Conservation (phyloP, 345 rosid species). For the Capsella bursapastoris region DNA sequence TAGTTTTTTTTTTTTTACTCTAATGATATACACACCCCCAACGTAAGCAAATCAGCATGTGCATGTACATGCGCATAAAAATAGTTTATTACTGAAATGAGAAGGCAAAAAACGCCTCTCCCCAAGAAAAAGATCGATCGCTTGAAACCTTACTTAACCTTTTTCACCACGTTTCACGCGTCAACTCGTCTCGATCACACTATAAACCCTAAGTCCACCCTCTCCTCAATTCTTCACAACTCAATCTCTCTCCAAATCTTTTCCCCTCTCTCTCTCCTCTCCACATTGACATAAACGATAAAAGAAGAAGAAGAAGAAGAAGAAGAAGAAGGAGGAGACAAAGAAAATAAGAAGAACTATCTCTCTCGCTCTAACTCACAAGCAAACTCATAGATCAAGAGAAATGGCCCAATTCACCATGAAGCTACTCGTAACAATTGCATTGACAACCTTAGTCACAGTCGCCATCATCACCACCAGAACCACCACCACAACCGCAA, state of each 20-base stretch:
- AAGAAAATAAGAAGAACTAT: slow-evolving; percentile 17
- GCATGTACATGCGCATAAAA: slow-evolving; percentile 28
- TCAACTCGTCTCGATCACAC: slow-evolving; percentile 56
- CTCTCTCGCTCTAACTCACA: slow-evolving; percentile 16
- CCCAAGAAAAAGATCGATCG: slow-evolving; percentile 45
- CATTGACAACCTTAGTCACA: slow-evolving; percentile 55
- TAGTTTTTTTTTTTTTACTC: background rate
- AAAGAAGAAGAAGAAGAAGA: slow-evolving; percentile 19
- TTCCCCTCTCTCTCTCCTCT: slow-evolving; percentile 31
- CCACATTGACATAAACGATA: slow-evolving; percentile 18
- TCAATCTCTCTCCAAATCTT: slow-evolving; percentile 16
- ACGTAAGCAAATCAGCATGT: slow-evolving; percentile 42
- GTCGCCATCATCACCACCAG: slow-evolving; percentile 50
- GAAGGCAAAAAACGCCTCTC: slow-evolving; percentile 2
- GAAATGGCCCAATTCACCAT: slow-evolving; percentile 49
- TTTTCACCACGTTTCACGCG: slow-evolving; percentile 58
- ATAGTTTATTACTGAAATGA: slow-evolving; percentile 15
- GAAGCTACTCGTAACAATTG: slow-evolving; percentile 44
- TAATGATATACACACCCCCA: slow-evolving; percentile 2
- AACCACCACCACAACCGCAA: slow-evolving; percentile 33
- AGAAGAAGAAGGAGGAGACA: slow-evolving; percentile 11
- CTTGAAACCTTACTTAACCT: slow-evolving; percentile 39
- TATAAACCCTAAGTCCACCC: slow-evolving; percentile 53
- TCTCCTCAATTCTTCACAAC: slow-evolving; percentile 38
- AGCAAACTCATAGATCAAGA: background rate